Conservation (phyloP, 257 asterid genomes). For the Ligustrum vulgare region DNA sequence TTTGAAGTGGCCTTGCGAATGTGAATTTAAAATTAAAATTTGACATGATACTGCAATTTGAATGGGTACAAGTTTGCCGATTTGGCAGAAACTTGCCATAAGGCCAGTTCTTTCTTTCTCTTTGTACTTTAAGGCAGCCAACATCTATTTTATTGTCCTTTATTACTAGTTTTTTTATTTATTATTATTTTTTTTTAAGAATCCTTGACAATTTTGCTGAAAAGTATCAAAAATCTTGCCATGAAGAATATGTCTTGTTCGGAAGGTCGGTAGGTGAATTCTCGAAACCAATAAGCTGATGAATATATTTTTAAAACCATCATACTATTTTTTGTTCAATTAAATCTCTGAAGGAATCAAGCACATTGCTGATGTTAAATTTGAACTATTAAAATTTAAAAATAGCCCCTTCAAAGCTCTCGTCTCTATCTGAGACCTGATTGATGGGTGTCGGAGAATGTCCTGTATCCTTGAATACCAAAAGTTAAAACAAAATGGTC, state of each 20-base stretch:
- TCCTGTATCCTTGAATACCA: neutral
- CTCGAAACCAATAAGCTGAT: constrained; percentile 1
- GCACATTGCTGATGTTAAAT: neutral
- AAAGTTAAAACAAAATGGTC: neutral
- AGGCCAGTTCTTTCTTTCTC: neutral
- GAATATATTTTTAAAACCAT: neutral
- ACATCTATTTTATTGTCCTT: neutral
- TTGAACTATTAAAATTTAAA: neutral
- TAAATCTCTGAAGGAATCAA: neutral
- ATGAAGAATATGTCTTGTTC: neutral
- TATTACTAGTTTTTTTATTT: neutral
- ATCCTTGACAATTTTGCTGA: neutral
- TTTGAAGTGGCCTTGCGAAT: neutral
- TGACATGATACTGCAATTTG: constrained; percentile 1
- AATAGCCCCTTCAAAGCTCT: neutral
- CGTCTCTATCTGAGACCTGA: neutral
- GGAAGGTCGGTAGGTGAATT: constrained; percentile 2
- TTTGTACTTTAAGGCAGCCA: neutral
- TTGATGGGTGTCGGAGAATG: neutral
- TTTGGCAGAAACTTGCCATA: neutral
- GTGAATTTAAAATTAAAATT: neutral
- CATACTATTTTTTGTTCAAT: neutral
- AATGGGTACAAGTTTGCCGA: neutral
- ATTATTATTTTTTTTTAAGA: neutral
- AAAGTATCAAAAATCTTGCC: neutral